phyloP scores from a whole-genome alignment of 2,329 filamentous ascomycete genomes.

The Zymoseptoria ardabiliae region DNA sequence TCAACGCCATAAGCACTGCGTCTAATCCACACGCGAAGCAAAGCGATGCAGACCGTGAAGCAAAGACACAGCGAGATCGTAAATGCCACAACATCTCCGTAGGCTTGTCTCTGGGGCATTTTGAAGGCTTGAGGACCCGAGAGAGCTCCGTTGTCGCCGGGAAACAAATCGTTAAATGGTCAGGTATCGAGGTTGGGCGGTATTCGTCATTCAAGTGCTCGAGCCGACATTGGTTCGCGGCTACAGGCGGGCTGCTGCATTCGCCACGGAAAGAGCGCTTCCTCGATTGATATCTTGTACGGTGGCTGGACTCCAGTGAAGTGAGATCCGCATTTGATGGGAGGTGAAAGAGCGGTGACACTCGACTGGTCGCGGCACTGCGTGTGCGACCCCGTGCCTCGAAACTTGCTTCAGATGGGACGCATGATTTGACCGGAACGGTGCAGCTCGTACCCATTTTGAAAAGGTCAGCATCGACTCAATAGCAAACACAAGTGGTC shows the following conservation, averaged over 20 bases:
- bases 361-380: neutral
- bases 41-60: constrained; percentile 25
- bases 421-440: neutral
- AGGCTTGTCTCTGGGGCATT: constrained; percentile 21
- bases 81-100: constrained; percentile 22
- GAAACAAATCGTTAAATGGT: neutral
- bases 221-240: neutral
- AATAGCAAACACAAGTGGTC: neutral
- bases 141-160: neutral
- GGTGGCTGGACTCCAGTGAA: neutral
- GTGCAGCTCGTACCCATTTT: neutral
- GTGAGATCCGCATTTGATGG: neutral
- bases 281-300: neutral
- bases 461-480: neutral
- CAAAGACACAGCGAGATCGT: constrained; percentile 27
- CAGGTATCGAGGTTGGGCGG: neutral
- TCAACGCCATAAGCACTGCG: constrained; percentile 24
- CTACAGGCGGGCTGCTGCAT: neutral
- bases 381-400: neutral
- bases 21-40: constrained; percentile 25
- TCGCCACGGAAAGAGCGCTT: neutral
- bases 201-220: neutral
- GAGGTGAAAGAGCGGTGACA: neutral
- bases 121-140: neutral
- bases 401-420: constrained; percentile 1